Percentiles rank a stretch among this genome's conserved stretches.
Evolutionary conservation across 345 rosid genomes (phyloP).

Genomic region (Psidium friedrichsthalianum): DNA sequence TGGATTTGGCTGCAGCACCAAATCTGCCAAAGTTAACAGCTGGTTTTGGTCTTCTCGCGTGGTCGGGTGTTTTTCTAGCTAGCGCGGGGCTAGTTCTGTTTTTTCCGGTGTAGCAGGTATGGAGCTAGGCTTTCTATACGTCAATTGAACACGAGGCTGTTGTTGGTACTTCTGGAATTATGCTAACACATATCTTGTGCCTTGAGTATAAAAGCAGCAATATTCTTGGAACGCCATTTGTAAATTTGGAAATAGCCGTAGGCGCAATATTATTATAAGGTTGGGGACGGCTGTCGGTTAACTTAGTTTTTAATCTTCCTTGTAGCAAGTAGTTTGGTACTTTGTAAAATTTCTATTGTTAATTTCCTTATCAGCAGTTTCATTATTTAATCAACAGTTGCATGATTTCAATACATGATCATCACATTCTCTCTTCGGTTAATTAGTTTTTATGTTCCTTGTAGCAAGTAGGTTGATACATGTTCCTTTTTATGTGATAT

Average conservation of each 20-base stretch:
- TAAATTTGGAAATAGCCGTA: background rate
- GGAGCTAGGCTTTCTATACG: background rate
- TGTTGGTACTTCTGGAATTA: background rate
- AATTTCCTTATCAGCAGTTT: background rate
- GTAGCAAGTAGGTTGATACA: background rate
- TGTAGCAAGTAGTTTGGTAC: background rate
- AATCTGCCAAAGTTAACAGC: slow-evolving; percentile 63
- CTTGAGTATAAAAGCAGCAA: background rate
- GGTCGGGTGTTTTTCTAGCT: slow-evolving; percentile 75
- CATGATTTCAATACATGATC: background rate
- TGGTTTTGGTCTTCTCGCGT: slow-evolving; percentile 71
- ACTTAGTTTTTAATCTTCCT: background rate
- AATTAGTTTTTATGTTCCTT: background rate
- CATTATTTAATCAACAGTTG: background rate
- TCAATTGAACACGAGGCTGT: background rate
- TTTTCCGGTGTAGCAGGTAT: slow-evolving; percentile 86
- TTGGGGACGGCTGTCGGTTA: background rate
- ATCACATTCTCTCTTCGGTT: background rate
- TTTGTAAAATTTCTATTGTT: background rate
- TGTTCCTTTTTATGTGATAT: background rate
- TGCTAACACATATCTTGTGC: background rate
- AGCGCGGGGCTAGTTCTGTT: slow-evolving; percentile 62
- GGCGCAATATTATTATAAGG: background rate
- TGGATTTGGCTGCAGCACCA: slow-evolving; percentile 42
- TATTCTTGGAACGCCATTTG: background rate